Base-by-base conservation (phyloP, 805 yeast species). In the Yamadazyma scolyti region DNA sequence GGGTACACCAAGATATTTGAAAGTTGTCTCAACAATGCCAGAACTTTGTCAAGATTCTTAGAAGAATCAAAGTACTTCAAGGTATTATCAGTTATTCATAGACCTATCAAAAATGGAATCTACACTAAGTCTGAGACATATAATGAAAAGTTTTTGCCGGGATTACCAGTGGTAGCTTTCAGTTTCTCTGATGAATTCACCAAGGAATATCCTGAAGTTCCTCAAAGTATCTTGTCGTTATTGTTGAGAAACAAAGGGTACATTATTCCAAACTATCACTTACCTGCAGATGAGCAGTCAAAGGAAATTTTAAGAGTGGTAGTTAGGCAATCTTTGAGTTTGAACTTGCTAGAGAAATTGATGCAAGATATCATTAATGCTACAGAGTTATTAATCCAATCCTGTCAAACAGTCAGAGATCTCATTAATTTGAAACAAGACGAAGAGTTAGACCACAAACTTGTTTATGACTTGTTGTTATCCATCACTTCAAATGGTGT, bases 161-260 rank as follows among this genome's bases (percentile, higher is more conserved):
- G 96, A 2, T 71, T 88, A 38, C 97, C 97, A 3, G 93, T 88
- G 20, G 96, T 87, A 25, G 82, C 96, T 0, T 88, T 87, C 71
- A 77, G 77, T 51, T 74, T 88, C 44, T 71, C 84, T 2, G 64
- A 76, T 30, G 65, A 66, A 22, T 75, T 88, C 53, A 52, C 59
- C 24, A 50, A 70, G 25, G 52, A 68, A 24, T 84, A 78, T 54
- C 93, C 95, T 3, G 86, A 78, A 55, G 73, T 88, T 34, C 95
- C 95, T 7, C 96, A 89, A 58, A 69, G 80, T 11, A 68, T 84
- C 36, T 56, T 88, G 16, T 80, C 95, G 1, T 66, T 79, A 9
- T 52, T 87, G 54, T 64, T 88, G 47, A 75, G 96, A 54, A 75
- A 72, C 53, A 77, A 78, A 47, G 94, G 95, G 9, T 88, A 83